Evolutionary conservation across 169 alveolate genomes (phyloP).

Genomic region (Blepharisma undulans): DNA sequence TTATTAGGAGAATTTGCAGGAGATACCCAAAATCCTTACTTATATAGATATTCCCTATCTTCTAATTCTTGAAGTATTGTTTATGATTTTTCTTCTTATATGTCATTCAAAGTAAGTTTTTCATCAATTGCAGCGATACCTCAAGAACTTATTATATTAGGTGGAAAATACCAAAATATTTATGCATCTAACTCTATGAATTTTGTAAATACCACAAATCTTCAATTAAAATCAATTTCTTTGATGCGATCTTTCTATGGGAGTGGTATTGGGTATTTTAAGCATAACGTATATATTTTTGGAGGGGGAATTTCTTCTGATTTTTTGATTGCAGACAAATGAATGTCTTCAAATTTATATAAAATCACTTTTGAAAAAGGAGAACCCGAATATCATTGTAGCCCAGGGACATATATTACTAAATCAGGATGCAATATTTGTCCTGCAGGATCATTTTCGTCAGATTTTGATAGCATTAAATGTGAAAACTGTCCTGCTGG

Average conservation of each 20-base stretch:
- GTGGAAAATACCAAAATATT: background rate
- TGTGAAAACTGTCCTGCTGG: constrained; percentile 2
- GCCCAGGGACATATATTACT: background rate
- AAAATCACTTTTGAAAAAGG: background rate
- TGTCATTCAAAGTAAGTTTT: background rate
- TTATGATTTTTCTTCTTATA: background rate
- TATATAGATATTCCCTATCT: background rate
- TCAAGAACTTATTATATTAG: background rate
- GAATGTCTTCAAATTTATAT: background rate
- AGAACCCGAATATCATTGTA: background rate
- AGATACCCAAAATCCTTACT: background rate
- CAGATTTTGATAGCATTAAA: background rate
- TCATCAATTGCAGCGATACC: background rate
- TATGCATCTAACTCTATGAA: background rate
- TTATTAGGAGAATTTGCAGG: background rate
- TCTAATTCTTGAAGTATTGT: background rate
- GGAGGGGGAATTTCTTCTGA: background rate
- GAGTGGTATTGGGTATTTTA: background rate
- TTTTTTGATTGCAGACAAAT: background rate
- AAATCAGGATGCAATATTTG: background rate
- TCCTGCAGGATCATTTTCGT: background rate
- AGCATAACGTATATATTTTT: background rate
- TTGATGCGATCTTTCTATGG: background rate
- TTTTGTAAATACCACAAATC: background rate
- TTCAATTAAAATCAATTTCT: background rate